phyloP scores from a whole-genome alignment of 495 filamentous ascomycete genomes.

The Podospora pseudopauciseta region DNA sequence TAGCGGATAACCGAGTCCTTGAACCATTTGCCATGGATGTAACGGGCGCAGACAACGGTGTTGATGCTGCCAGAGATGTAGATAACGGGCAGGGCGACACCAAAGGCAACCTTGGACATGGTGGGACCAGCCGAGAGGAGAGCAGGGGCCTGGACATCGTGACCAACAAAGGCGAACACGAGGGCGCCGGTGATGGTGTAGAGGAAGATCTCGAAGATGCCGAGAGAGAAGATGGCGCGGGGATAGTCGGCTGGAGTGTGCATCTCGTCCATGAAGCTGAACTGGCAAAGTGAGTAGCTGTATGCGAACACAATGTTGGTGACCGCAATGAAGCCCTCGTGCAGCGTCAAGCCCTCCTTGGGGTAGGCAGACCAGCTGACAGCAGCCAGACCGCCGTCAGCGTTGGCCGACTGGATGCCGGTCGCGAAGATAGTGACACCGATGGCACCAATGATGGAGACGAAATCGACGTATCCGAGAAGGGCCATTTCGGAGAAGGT shows the following conservation, averaged over 20 bases:
- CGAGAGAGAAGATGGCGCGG: conserved; percentile 63
- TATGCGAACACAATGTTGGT: conserved; percentile 75
- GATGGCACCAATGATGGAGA: conserved; percentile 62
- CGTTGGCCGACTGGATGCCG: conserved; percentile 46
- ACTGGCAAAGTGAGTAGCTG: conserved; percentile 66
- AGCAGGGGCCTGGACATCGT: conserved; percentile 63
- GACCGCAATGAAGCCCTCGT: conserved; percentile 58
- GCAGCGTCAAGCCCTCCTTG: conserved; percentile 36
- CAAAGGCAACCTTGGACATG: conserved; percentile 71
- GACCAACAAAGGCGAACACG: conserved; percentile 73
- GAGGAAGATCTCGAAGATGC: conserved; percentile 60
- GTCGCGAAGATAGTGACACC: conserved; percentile 66
- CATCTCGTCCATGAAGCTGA: conserved; percentile 76
- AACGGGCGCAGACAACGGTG: conserved; percentile 56
- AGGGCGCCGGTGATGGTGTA: conserved; percentile 65
- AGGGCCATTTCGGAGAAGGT: conserved; percentile 57
- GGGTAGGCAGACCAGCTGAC: conserved; percentile 45
- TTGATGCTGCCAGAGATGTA: conserved; percentile 65
- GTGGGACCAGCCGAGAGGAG: conserved; percentile 59
- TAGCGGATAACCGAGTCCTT: conserved; percentile 51
- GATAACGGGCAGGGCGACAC: conserved; percentile 76
- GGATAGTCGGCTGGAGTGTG: conserved; percentile 61
- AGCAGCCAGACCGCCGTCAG: conserved; percentile 31
- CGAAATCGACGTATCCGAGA: conserved; percentile 56
- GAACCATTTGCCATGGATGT: conserved; percentile 63